Base-by-base conservation (phyloP, 2,329 filamentous ascomycete species). In the Talaromyces sp. region DNA sequence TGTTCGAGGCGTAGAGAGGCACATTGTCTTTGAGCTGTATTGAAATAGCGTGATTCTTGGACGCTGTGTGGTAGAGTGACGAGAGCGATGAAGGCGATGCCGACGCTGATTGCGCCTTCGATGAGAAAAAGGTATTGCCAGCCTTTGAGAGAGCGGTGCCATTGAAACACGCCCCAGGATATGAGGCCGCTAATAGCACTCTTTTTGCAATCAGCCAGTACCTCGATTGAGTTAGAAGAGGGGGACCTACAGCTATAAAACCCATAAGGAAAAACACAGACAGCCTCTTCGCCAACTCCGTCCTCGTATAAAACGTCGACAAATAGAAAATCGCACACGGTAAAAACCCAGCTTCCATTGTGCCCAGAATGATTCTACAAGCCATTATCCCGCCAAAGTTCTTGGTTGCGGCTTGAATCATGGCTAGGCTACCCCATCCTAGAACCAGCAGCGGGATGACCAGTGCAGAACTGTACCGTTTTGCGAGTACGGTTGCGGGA, bases 361-460 rank as follows among this genome's bases (percentile, higher is more conserved):
- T 74, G 2, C 92, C 91, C 0, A 95, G 83, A 75, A 95, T 92
- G 81, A 95, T 94, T 35, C 90, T 84, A 2, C 89, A 90, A 0
- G 86, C 82, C n/a, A 95, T 80, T 3, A 96, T 81, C 0, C 91
- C 90, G 16, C 80, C 79, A 74, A 92, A 95, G 73, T 85, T 93
- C 10, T n/a, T 62, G n/a, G 57, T 43, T 3, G 63, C 58, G 6
- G 57, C 57, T 7, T 59, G 39, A 9, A 52, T 52, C 56, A 61
- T 56, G 11, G 63, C 45, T 22, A 63, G 45, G 33, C 48, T 56
- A 22, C 61, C 61, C 61, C 61, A 57, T n/a, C 61, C 33, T 11
- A 50, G n/a, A 5, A 65, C 41, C 10, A 60, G 5, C 5, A 65
- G n/a, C 7, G 58, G 57, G 10, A 65, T 61, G 8, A 65, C 47